Percentiles rank a stretch among this genome's conserved stretches.
Evolutionary conservation across 2,329 filamentous ascomycete genomes (phyloP).

Genomic region (Chaetomiaceae sp.): DNA sequence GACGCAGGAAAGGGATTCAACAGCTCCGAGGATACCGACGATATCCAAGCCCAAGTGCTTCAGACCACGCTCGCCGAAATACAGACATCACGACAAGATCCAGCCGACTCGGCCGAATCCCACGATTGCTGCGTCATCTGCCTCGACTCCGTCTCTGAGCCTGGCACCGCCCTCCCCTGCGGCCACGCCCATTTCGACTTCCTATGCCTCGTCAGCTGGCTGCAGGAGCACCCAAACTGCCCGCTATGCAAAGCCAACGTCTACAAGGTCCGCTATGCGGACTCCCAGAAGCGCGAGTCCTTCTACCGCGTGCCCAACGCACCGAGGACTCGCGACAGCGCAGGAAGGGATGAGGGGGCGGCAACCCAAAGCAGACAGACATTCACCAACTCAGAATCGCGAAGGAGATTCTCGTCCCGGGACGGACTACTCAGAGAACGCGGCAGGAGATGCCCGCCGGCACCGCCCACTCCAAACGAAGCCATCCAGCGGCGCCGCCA

Average conservation of each 20-base stretch:
- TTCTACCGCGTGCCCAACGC: conserved; percentile 40
- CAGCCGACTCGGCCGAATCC: conserved; percentile 20
- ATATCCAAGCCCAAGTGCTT: conserved; percentile 41
- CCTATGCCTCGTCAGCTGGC: conserved; percentile 76
- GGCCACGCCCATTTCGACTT: conserved; percentile 80
- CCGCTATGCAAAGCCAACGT: conserved; percentile 68
- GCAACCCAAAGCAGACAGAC: neutral
- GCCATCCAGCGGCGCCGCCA: conserved; percentile 58
- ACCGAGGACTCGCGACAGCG: neutral
- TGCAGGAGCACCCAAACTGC: conserved; percentile 66
- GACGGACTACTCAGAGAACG: conserved; percentile 5
- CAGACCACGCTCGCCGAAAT: conserved; percentile 44
- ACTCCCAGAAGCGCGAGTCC: conserved; percentile 32
- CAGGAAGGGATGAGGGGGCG: neutral
- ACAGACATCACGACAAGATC: conserved; percentile 26
- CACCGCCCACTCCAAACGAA: conserved; percentile 29
- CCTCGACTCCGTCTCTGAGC: conserved; percentile 68
- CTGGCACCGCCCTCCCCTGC: conserved; percentile 70
- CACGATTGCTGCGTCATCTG: conserved; percentile 74
- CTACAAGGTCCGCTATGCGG: conserved; percentile 55
- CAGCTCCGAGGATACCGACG: conserved; percentile 32
- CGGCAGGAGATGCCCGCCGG: conserved; percentile 10
- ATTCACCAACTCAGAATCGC: conserved; percentile 5
- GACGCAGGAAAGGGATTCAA: conserved; percentile 23
- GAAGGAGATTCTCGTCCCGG: conserved; percentile 1